Percentiles rank a stretch among this genome's conserved stretches.
These are phyloP conservation scores for Sedum album DNA, from an alignment of 164 flowering plant genomes.

Conservation along the genomic window DNA sequence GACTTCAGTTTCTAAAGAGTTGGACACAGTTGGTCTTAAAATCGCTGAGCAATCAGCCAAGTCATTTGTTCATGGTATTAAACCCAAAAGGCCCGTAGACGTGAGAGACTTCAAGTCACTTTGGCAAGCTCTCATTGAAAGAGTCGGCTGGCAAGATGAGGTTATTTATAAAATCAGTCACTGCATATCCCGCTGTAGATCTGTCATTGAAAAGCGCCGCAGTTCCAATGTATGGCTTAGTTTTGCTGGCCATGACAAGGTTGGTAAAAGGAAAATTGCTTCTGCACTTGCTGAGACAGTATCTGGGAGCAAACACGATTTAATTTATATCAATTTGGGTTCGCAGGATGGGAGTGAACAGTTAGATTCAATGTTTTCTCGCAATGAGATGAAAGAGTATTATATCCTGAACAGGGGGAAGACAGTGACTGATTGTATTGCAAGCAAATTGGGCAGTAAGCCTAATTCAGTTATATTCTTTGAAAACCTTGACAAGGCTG, in stretches of 20 bases:
- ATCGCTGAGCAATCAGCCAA: conserved; percentile 2
- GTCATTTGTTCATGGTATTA: conserved; percentile 16
- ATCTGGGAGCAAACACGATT: conserved; percentile 8
- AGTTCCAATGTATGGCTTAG: conserved; percentile 16
- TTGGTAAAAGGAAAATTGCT: conserved; percentile 17
- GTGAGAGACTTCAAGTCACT: conserved; percentile 15
- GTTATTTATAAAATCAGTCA: conserved; percentile 15
- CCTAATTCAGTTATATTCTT: conserved; percentile 18
- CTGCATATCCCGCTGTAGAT: conserved; percentile 12
- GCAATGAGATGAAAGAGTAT: conserved; percentile 6
- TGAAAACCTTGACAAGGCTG: conserved; percentile 18
- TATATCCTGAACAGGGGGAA: conserved; percentile 14
- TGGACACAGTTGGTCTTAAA: conserved; percentile 3
- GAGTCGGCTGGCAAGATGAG: conserved; percentile 19
- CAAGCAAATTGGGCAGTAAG: conserved; percentile 11
- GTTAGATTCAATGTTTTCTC: conserved; percentile 13
- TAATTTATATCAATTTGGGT: conserved; percentile 18
- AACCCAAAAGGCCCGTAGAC: conserved; percentile 12
- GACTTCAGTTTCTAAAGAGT: conserved; percentile 16
- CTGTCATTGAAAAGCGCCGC: neutral
- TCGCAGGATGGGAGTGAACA: conserved; percentile 11
- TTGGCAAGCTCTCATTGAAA: conserved; percentile 10
- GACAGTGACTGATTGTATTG: conserved; percentile 14
- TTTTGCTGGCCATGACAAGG: conserved; percentile 17
- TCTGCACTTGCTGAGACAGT: conserved; percentile 17